These are phyloP conservation scores for Akebia trifoliata DNA, from an alignment of 164 flowering plant species.

Conservation along the genomic window DNA sequence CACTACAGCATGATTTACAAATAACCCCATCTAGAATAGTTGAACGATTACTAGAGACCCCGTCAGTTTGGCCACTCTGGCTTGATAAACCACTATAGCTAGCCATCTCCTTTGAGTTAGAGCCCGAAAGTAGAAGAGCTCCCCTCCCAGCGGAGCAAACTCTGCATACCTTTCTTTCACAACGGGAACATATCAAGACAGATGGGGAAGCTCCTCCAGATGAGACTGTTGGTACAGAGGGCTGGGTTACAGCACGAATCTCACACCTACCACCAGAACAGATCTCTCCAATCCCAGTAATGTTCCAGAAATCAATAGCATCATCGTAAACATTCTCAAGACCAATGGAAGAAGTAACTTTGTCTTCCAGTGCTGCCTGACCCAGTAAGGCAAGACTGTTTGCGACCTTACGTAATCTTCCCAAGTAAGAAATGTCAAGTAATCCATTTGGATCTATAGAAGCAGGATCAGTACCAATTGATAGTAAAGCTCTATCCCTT, in stretches of 20 bases:
- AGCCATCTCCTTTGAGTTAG: slow-evolving; percentile 39
- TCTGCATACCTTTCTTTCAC: slow-evolving; percentile 70
- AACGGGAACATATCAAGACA: slow-evolving; percentile 51
- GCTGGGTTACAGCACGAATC: slow-evolving; percentile 53
- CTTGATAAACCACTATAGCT: slow-evolving; percentile 34
- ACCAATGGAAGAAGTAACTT: slow-evolving; percentile 63
- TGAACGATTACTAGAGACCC: slow-evolving; percentile 38
- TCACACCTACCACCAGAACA: slow-evolving; percentile 72
- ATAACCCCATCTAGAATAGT: slow-evolving; percentile 47
- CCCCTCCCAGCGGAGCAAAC: slow-evolving; percentile 94
- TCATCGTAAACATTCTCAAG: slow-evolving; percentile 51
- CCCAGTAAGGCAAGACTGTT: slow-evolving; percentile 76
- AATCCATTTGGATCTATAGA: slow-evolving; percentile 74
- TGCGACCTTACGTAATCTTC: slow-evolving; percentile 60
- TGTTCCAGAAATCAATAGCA: slow-evolving; percentile 86
- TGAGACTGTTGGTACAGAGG: slow-evolving; percentile 19
- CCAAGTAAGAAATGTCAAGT: slow-evolving; percentile 59
- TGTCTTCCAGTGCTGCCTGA: slow-evolving; percentile 76
- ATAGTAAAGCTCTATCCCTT: slow-evolving; percentile 84
- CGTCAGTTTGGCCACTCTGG: slow-evolving; percentile 48
- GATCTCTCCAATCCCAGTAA: slow-evolving; percentile 56
- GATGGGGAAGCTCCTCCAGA: slow-evolving; percentile 30
- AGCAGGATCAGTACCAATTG: slow-evolving; percentile 92
- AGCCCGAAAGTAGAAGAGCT: slow-evolving; percentile 50
- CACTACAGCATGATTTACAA: slow-evolving; percentile 73